Evolutionary conservation across 1,139 yeast genomes (phyloP), one percentile per base, ranked within the genome.

Genomic region (Ogataea hybrid): DNA sequence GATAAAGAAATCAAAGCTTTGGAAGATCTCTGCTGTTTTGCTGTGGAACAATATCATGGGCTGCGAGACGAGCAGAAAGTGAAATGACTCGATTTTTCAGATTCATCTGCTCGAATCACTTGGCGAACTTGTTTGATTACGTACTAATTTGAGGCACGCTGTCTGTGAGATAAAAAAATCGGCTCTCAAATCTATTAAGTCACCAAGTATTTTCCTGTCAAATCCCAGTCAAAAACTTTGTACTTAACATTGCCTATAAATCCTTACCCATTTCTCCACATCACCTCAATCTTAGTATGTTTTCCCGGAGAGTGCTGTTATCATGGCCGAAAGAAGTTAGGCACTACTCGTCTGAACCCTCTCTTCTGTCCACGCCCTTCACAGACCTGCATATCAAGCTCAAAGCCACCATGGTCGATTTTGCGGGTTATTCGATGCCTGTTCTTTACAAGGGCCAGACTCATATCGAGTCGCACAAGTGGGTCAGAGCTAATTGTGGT

Each of bases 371-470:
- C 58, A 92, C 98, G 1, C 95, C 97, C 5, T 73, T 92, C 38
- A 78, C 84, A 61, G 89, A 84, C 49, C 73, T 89, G 30, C 97
- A 92, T 61, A 69, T 84, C 28, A 76, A 77, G 46, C 70, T 80
- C 38, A 92, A 90, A 5, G 98, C 90, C 11, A 89, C 86, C 48
- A 83, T 92, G 84, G 97, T 89, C 3, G 95, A 92, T 32, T 92
- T 87, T 65, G 97, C 97, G 21, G 97, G 97, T 14, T 92, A 77
- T 60, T 79, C 83, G 39, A 90, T 92, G 97, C 98, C 98, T 2
- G 90, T 92, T 10, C 67, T 88, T 36, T 92, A 90, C 69, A 75
- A 79, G 53, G 81, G 73, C 16, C 96, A 87, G 64, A 67, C 88
- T 4, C 97, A 90, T 63, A 81, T 88, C 37, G 95, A 89, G 48